A percentile compares a stretch with the other conserved stretches of the same genome.
These are phyloP conservation scores for Mycena alexandri DNA, from an alignment of 768 basidiomycete species.

Conservation along the genomic window DNA sequence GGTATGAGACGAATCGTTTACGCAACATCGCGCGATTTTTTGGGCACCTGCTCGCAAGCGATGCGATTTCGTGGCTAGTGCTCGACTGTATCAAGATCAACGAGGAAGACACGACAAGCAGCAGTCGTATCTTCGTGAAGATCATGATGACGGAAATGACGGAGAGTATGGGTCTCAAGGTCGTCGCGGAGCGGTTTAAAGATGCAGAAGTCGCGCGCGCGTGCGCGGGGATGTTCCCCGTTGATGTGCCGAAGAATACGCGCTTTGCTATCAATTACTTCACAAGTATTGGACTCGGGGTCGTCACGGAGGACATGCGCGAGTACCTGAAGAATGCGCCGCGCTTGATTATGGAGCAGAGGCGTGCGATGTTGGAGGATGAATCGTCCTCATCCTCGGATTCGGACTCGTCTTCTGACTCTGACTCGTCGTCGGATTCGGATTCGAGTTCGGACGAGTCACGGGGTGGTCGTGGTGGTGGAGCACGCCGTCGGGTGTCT, in stretches of 20 bases:
- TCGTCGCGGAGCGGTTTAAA: constrained; percentile 88
- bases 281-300: constrained; percentile 92
- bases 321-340: constrained; percentile 98
- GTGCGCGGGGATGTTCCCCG: constrained; percentile 92
- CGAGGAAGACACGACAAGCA: constrained; percentile 97
- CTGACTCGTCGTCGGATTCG: constrained; percentile 40
- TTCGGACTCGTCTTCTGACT: constrained; percentile 50
- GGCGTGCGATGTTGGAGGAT: constrained; percentile 87
- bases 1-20: constrained; percentile 97
- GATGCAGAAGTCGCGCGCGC: constrained; percentile 83
- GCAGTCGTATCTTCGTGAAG: constrained; percentile 96
- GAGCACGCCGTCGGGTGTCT: constrained; percentile 13
- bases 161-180: constrained; percentile 93
- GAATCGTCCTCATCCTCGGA: constrained; percentile 56
- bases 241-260: constrained; percentile 96
- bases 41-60: constrained; percentile 89
- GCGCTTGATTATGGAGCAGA: constrained; percentile 92
- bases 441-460: constrained; percentile 40
- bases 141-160: constrained; percentile 96
- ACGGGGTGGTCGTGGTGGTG: constrained; percentile 35
- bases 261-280: constrained; percentile 98
- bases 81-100: constrained; percentile 91
- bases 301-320: constrained; percentile 95
- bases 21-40: constrained; percentile 98
- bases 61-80: constrained; percentile 91